phyloP scores from a whole-genome alignment of 169 alveolate genomes.

The Plasmodium gaboni region DNA sequence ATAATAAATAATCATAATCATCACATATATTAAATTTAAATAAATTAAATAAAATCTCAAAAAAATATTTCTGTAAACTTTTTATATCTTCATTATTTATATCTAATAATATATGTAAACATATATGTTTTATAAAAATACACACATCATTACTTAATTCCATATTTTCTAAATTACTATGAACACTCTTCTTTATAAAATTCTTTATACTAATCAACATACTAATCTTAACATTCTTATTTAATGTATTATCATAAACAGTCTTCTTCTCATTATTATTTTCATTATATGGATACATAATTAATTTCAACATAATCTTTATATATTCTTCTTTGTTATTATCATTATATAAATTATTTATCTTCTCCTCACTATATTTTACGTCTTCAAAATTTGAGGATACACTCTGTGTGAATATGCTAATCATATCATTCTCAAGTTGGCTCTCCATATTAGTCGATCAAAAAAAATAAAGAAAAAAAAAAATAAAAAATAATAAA shows the following conservation, averaged over 20 bases:
- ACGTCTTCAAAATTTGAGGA: constrained; percentile 56
- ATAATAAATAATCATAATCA: constrained; percentile 54
- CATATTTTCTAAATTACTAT: constrained; percentile 47
- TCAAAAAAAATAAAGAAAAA: neutral
- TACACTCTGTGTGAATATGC: constrained; percentile 43
- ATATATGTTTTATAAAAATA: constrained; percentile 46
- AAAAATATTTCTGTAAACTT: constrained; percentile 28
- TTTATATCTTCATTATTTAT: constrained; percentile 40
- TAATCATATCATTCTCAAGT: constrained; percentile 29
- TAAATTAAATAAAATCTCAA: constrained; percentile 19
- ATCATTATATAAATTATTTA: constrained; percentile 27
- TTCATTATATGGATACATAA: constrained; percentile 56
- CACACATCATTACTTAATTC: constrained; percentile 42
- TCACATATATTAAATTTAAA: constrained; percentile 48
- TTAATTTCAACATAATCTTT: constrained; percentile 29
- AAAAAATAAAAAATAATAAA: neutral
- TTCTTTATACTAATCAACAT: constrained; percentile 63
- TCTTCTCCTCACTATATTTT: constrained; percentile 27
- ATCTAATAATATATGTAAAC: constrained; percentile 57
- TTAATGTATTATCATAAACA: constrained; percentile 21
- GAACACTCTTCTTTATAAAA: constrained; percentile 48
- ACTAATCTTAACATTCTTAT: constrained; percentile 48
- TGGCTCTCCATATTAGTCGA: constrained; percentile 24
- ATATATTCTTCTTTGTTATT: constrained; percentile 44
- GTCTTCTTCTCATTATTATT: constrained; percentile 22